Evolutionary conservation across 495 filamentous ascomycete genomes (phyloP).

Genomic region (Emericellopsis terricola): DNA sequence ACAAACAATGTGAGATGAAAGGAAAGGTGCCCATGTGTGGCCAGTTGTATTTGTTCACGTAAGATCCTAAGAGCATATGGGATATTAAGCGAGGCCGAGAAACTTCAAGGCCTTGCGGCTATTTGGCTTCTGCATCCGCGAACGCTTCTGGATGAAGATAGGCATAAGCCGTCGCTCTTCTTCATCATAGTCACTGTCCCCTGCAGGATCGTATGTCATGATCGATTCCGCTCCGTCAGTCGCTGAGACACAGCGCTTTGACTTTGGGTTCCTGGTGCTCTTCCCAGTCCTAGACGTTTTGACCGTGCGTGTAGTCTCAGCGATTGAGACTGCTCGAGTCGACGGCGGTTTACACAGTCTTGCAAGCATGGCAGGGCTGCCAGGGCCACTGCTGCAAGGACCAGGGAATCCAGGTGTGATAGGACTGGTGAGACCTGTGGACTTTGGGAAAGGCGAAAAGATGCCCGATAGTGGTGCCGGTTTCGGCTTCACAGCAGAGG

Average conservation of each 20-base stretch:
- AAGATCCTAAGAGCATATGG: no score
- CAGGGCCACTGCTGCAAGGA: neutral
- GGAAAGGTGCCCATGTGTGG: no score
- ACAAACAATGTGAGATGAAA: neutral
- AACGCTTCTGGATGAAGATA: slow-evolving; percentile 8
- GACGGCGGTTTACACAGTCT: no score
- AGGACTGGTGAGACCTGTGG: neutral
- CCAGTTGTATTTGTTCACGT: no score
- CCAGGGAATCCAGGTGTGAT: neutral
- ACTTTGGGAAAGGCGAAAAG: neutral
- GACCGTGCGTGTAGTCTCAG: neutral
- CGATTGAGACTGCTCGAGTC: neutral
- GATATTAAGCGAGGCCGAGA: slow-evolving; percentile 12
- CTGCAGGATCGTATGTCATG: slow-evolving; percentile 6
- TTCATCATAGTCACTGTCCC: slow-evolving; percentile 9
- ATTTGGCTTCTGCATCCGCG: slow-evolving; percentile 8
- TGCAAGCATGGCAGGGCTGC: neutral
- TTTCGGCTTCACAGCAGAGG: neutral
- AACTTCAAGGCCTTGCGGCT: slow-evolving; percentile 18
- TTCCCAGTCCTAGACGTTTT: neutral
- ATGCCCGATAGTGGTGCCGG: neutral
- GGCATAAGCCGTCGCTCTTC: slow-evolving; percentile 19
- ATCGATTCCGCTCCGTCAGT: slow-evolving; percentile 1
- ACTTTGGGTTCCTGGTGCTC: slow-evolving; percentile 7
- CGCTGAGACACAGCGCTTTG: slow-evolving; percentile 6